Conservation (phyloP, 768 basidiomycete genomes). For the Pisolithus sp. region DNA sequence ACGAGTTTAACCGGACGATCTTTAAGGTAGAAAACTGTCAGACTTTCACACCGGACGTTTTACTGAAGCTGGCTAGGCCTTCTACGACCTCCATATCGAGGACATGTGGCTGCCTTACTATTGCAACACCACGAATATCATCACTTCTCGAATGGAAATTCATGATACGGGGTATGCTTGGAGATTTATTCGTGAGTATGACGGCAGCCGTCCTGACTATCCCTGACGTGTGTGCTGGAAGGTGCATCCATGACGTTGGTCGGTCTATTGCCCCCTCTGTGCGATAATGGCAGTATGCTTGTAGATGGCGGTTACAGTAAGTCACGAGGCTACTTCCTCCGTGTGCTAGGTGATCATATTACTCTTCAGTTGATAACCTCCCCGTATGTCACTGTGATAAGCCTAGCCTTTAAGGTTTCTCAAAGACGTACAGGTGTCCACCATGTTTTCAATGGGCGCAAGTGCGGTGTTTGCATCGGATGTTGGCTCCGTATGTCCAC, state of each 20-base stretch:
- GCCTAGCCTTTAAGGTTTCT: neutral
- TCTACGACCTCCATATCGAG: conserved; percentile 91
- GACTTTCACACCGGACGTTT: neutral
- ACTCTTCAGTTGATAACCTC: conserved; percentile 69
- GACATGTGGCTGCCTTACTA: conserved; percentile 99
- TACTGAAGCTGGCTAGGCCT: conserved; percentile 46
- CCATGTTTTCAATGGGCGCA: conserved; percentile 90
- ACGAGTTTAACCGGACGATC: conserved; percentile 90
- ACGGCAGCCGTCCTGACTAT: neutral
- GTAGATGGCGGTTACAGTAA: conserved; percentile 86
- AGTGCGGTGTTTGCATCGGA: conserved; percentile 88
- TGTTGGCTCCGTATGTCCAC: conserved; percentile 70
- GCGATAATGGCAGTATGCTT: conserved; percentile 88
- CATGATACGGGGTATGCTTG: conserved; percentile 99
- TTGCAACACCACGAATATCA: conserved; percentile 97
- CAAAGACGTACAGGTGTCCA: conserved; percentile 54
- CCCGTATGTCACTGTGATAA: conserved; percentile 48
- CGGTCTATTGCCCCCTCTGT: conserved; percentile 89
- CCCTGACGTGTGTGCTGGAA: conserved; percentile 21
- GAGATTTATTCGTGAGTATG: conserved; percentile 72
- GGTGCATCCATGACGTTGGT: conserved; percentile 98
- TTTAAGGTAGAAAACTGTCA: conserved; percentile 58
- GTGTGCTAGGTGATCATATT: conserved; percentile 3
- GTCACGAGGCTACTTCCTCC: conserved; percentile 19
- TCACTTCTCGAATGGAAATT: conserved; percentile 92